Percentiles rank a stretch among this genome's conserved stretches.
These are phyloP conservation scores for Phoma sp. DNA, from an alignment of 2,329 filamentous ascomycete genomes.

Conservation along the genomic window DNA sequence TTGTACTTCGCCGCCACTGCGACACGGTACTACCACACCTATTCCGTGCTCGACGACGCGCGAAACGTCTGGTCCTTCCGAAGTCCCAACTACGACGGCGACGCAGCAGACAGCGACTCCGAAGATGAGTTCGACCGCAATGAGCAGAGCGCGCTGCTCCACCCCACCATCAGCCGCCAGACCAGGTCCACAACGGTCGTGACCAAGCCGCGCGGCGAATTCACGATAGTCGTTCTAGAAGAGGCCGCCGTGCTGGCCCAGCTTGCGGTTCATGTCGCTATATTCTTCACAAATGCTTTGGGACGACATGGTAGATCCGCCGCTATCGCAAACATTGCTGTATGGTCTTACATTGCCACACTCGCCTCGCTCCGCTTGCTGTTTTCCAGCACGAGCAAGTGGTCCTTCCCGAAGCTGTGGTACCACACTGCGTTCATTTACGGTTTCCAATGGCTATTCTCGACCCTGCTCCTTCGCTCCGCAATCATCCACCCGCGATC, in stretches of 20 bases:
- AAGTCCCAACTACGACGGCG: conserved; percentile 40
- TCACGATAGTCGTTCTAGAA: conserved; percentile 74
- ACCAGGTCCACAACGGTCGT: conserved; percentile 67
- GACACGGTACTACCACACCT: conserved; percentile 62
- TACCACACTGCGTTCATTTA: conserved; percentile 91
- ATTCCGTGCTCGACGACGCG: conserved; percentile 61
- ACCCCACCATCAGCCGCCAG: conserved; percentile 58
- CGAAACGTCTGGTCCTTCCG: conserved; percentile 48
- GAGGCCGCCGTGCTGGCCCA: conserved; percentile 75
- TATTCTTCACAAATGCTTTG: conserved; percentile 67
- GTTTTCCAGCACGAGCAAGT: conserved; percentile 63
- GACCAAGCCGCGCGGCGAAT: conserved; percentile 76
- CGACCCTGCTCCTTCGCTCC: conserved; percentile 80
- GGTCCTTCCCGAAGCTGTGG: conserved; percentile 80
- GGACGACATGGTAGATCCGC: conserved; percentile 64
- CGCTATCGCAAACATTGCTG: conserved; percentile 70
- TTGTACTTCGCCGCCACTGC: conserved; percentile 61
- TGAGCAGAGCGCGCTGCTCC: conserved; percentile 59
- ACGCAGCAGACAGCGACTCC: conserved; percentile 52
- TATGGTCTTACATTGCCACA: conserved; percentile 81
- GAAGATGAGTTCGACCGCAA: conserved; percentile 68
- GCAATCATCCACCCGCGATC: conserved; percentile 79
- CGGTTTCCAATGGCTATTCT: conserved; percentile 78
- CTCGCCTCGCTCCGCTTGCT: conserved; percentile 75
- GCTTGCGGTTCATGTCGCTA: conserved; percentile 70